phyloP scores from a whole-genome alignment of 805 yeast genomes.

The Wickerhamiella spandovensis region DNA sequence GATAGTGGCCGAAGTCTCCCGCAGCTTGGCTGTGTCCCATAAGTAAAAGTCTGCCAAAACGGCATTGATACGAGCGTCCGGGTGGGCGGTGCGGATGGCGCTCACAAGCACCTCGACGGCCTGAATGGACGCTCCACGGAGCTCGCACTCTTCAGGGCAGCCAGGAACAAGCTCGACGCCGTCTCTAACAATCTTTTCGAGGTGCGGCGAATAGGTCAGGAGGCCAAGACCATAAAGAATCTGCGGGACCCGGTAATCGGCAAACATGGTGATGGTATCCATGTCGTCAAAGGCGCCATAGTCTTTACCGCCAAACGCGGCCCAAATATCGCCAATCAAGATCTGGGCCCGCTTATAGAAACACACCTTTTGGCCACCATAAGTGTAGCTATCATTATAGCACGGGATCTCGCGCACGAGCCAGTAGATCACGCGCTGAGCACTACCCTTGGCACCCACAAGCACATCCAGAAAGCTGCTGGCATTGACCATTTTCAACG shows the following conservation, averaged over 20 bases:
- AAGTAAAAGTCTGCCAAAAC: slow-evolving; percentile 31
- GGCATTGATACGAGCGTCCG: slow-evolving; percentile 22
- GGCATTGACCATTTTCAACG: slow-evolving; percentile 10
- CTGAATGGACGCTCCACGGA: slow-evolving; percentile 31
- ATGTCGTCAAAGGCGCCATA: slow-evolving; percentile 30
- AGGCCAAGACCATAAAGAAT: slow-evolving; percentile 28
- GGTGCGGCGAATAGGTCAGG: slow-evolving; percentile 22
- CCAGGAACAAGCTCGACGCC: slow-evolving; percentile 22
- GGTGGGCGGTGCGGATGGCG: slow-evolving; percentile 15
- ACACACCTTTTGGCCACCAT: slow-evolving; percentile 21
- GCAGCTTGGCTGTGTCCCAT: slow-evolving; percentile 33
- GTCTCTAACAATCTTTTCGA: slow-evolving; percentile 15
- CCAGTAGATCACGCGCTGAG: slow-evolving; percentile 22
- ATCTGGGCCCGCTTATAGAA: slow-evolving; percentile 32
- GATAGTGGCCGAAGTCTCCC: slow-evolving; percentile 20
- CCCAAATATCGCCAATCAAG: slow-evolving; percentile 32
- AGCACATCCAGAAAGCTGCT: slow-evolving; percentile 19
- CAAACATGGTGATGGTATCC: slow-evolving; percentile 31
- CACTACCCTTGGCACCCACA: slow-evolving; percentile 20
- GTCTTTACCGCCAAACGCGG: slow-evolving; percentile 27
- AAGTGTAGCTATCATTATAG: slow-evolving; percentile 25
- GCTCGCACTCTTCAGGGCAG: slow-evolving; percentile 26
- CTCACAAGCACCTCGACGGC: slow-evolving; percentile 27
- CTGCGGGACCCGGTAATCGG: slow-evolving; percentile 35
- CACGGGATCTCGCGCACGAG: slow-evolving; percentile 21